Base-by-base conservation (phyloP, 1,139 yeast genomes). In the Diutina pseudorugosa region DNA sequence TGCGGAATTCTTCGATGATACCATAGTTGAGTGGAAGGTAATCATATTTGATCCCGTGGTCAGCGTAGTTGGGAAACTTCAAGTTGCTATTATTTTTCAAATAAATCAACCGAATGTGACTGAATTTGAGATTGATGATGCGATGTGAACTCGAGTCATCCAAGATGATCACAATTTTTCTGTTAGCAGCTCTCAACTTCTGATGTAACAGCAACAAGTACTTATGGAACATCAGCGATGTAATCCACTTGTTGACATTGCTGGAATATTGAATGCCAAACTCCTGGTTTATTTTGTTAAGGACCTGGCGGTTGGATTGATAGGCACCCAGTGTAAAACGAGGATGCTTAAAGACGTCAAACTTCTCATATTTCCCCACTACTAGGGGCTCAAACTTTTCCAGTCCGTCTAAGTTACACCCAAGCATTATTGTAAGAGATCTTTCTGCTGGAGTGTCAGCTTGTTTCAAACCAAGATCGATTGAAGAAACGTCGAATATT, bases 71-170 rank as follows among this genome's bases (percentile, higher is more conserved):
- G 0, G 76, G 74, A 50, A 71, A 71, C 53, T 70, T 71, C 56
- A 71, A 74, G 54, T 65, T 69, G 40, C 71, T 62, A 51, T 72
- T 71, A 56, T 73, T 73, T 55, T 72, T 72, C 58, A 73, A 58
- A 55, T 69, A 74, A 36, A 73, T 65, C 50, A 82, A 65, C 52
- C 73, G 67, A 40, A 82, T 79, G 59, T 79, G 76, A 53, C 72
- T 71, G 57, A 82, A 71, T 57, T 76, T 79, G 54, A 80, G 65
- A 58, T 82, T 82, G 48, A 80, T 71, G 5, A 81, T 76, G 52
- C 87, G 65, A 60, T 82, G 88, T 1, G 85, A 77, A 4, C 84
- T 78, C 11, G 83, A 76, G 61, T 82, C 85, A 62, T 82, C 86
- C 11, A 82, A 60, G 1, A 82, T 64, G 6, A 82, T 73, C 54